Percentiles rank a stretch among this genome's conserved stretches.
Conservation (phyloP, 148 eudicot species). For the Vaccinium corymbosum region DNA sequence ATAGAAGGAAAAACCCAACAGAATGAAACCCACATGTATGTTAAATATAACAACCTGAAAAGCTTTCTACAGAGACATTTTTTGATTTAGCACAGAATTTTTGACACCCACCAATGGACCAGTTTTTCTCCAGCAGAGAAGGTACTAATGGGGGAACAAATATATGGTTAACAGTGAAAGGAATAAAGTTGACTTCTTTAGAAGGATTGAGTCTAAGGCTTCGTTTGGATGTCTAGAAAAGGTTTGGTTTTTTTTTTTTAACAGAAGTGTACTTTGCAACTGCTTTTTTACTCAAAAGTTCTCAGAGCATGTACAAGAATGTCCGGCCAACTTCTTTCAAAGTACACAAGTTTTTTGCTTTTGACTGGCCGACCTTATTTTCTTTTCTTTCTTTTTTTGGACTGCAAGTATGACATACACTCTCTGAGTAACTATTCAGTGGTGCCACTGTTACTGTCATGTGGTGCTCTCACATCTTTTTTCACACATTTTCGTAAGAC, state of each 20-base stretch:
- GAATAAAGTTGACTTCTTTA: neutral
- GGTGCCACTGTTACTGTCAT: too few species aligned
- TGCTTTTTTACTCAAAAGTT: neutral
- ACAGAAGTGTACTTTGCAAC: neutral
- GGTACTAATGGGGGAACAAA: neutral
- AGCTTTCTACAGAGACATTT: neutral
- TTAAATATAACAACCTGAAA: neutral
- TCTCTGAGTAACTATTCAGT: too few species aligned
- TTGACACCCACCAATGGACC: neutral
- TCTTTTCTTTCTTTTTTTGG: neutral
- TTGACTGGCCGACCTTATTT: neutral
- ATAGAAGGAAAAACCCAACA: neutral
- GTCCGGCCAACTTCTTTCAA: neutral
- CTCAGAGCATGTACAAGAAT: neutral
- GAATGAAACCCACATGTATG: neutral
- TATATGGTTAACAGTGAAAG: neutral
- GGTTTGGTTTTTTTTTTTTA: neutral
- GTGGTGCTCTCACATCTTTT: too few species aligned
- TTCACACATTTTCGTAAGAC: too few species aligned
- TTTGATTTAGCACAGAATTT: neutral
- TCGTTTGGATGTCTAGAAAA: neutral
- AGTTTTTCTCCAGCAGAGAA: neutral
- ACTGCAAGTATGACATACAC: neutral
- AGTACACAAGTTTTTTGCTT: neutral
- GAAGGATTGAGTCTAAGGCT: neutral